phyloP scores from a whole-genome alignment of 2,329 filamentous ascomycete genomes.

The Aurifilum marmelostoma region DNA sequence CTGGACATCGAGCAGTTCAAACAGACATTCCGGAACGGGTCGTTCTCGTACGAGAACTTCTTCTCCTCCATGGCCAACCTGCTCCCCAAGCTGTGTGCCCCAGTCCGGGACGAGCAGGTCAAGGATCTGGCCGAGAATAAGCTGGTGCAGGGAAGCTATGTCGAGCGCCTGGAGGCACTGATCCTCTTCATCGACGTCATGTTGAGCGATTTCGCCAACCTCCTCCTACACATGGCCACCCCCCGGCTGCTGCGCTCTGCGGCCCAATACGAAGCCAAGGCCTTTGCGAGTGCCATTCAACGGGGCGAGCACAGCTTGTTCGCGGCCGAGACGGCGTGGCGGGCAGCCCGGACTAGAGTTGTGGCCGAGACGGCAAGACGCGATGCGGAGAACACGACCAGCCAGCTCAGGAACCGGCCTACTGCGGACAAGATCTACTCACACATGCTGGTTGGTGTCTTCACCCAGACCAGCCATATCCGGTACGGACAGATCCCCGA shows the following conservation, averaged over 20 bases:
- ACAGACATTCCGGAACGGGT: constrained; percentile 69
- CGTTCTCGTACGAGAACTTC: constrained; percentile 81
- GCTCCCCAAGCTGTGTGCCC: constrained; percentile 78
- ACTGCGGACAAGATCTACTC: constrained; percentile 73
- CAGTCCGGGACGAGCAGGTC: constrained; percentile 77
- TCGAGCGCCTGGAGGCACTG: constrained; percentile 75
- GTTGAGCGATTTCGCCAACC: constrained; percentile 82
- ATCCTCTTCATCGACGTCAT: constrained; percentile 77
- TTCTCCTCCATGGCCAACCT: constrained; percentile 76
- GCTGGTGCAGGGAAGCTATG: constrained; percentile 64
- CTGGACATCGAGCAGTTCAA: constrained; percentile 73
- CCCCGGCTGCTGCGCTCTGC: constrained; percentile 73
- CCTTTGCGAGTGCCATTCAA: constrained; percentile 68
- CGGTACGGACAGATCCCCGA: constrained; percentile 66
- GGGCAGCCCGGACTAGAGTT: constrained; percentile 64
- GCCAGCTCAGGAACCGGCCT: constrained; percentile 62
- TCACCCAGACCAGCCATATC: constrained; percentile 66
- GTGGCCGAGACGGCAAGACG: constrained; percentile 67
- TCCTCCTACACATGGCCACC: constrained; percentile 72
- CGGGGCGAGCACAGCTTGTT: constrained; percentile 56
- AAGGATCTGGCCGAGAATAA: constrained; percentile 68
- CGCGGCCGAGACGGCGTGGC: constrained; percentile 69
- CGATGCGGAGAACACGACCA: constrained; percentile 69
- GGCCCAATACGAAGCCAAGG: constrained; percentile 72
- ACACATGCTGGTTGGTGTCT: constrained; percentile 74